Evolutionary conservation across 768 basidiomycete species (phyloP).

Genomic region (Porphyrellus cyaneotinctus): DNA sequence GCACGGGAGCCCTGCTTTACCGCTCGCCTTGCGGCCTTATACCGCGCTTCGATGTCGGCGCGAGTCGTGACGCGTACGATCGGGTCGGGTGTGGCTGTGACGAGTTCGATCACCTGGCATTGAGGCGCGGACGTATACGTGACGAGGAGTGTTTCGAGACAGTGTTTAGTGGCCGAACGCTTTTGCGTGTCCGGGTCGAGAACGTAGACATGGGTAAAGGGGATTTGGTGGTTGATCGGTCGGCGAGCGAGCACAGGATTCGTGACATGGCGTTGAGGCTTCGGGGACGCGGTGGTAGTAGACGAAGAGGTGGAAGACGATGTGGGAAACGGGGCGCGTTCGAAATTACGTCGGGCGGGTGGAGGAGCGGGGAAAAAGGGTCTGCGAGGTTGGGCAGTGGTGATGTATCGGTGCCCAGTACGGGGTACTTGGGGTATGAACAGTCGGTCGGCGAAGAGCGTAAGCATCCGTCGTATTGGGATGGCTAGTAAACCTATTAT

Average conservation of each 20-base stretch:
- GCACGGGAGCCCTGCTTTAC: slow-evolving; percentile 28
- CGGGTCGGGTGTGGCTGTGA: slow-evolving; percentile 44
- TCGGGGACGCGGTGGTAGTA: too few species aligned
- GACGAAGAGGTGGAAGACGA: too few species aligned
- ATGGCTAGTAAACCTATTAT: background rate
- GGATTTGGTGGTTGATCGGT: slow-evolving; percentile 41
- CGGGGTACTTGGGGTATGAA: background rate
- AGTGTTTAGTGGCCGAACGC: slow-evolving; percentile 32
- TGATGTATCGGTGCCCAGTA: slow-evolving; percentile 4
- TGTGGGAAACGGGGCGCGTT: background rate
- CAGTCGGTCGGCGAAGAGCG: slow-evolving; percentile 1
- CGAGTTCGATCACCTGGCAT: slow-evolving; percentile 49
- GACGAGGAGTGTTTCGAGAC: slow-evolving; percentile 43
- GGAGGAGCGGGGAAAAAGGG: background rate
- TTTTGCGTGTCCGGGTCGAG: slow-evolving; percentile 43
- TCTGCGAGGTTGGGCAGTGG: background rate
- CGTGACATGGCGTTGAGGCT: background rate
- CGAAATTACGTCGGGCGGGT: slow-evolving; percentile 14
- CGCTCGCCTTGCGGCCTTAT: slow-evolving; percentile 36
- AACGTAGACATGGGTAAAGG: slow-evolving; percentile 39
- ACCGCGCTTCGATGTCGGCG: slow-evolving; percentile 38
- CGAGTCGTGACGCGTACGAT: slow-evolving; percentile 58
- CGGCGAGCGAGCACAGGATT: background rate
- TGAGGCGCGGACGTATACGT: slow-evolving; percentile 23
- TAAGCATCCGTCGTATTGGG: background rate